Evolutionary conservation across 1,139 yeast species (phyloP).

Genomic region (Candida sp.): DNA sequence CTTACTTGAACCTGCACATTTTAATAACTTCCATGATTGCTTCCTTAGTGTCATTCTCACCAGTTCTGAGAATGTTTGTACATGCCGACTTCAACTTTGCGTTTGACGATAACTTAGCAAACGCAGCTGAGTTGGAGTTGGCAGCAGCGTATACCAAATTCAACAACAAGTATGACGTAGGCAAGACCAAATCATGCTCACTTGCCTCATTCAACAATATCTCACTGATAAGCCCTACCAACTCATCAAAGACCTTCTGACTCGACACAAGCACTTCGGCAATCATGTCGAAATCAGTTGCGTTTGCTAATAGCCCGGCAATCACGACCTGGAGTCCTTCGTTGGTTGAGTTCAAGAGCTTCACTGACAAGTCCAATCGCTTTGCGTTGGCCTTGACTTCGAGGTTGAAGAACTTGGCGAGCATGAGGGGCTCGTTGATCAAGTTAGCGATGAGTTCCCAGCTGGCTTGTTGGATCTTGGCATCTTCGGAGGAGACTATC

Average conservation of each 20-base stretch:
- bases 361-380: constrained; percentile 41
- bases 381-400: constrained; percentile 25
- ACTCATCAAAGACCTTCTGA: constrained; percentile 23
- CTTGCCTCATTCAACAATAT: constrained; percentile 32
- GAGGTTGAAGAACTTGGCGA: constrained; percentile 55
- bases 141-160: constrained; percentile 33
- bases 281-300: constrained; percentile 52
- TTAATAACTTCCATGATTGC: constrained; percentile 24
- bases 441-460: constrained; percentile 56
- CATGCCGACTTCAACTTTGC: constrained; percentile 23
- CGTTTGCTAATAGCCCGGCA: constrained; percentile 54
- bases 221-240: constrained; percentile 24
- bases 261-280: constrained; percentile 32
- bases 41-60: constrained; percentile 21
- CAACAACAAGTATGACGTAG: constrained; percentile 37
- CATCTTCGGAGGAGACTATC: constrained; percentile 40
- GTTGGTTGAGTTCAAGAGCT: constrained; percentile 43
- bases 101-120: constrained; percentile 16
- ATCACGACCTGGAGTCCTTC: constrained; percentile 41
- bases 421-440: constrained; percentile 44
- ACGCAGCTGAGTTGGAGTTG: constrained; percentile 10
- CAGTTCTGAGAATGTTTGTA: constrained; percentile 13
- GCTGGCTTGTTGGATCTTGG: constrained; percentile 44
- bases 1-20: constrained; percentile 17
- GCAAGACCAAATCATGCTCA: constrained; percentile 35